Conservation (phyloP, 2,329 filamentous ascomycete species). For the Chalaropsis thielavioides region DNA sequence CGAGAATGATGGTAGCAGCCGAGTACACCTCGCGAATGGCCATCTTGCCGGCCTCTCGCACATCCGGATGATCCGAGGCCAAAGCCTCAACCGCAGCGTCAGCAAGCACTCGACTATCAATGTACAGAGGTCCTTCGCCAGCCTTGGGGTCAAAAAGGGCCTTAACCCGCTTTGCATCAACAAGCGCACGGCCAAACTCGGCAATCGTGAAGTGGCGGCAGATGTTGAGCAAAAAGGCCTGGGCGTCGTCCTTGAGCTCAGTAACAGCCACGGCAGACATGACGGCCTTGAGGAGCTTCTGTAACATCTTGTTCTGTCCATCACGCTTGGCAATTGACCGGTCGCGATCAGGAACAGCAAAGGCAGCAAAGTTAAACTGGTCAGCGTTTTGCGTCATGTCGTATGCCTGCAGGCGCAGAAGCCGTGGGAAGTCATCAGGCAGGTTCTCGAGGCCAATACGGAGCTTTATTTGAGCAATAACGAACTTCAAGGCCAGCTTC, state of each 20-base stretch:
- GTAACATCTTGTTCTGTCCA: conserved; percentile 65
- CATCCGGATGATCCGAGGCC: conserved; percentile 65
- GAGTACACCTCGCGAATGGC: conserved; percentile 68
- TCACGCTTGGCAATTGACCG: conserved; percentile 79
- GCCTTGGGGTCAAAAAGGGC: conserved; percentile 72
- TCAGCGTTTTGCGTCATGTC: conserved; percentile 63
- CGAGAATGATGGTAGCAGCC: conserved; percentile 64
- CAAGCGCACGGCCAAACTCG: conserved; percentile 74
- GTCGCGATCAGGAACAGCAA: conserved; percentile 63
- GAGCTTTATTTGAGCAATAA: conserved; percentile 80
- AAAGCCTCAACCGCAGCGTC: conserved; percentile 84
- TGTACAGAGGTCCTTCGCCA: conserved; percentile 72
- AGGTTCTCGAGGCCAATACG: conserved; percentile 76
- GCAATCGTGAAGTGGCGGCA: conserved; percentile 83
- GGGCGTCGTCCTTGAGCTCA: conserved; percentile 63
- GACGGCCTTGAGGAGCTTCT: conserved; percentile 76
- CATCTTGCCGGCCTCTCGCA: conserved; percentile 69
- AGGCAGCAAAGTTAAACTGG: conserved; percentile 53
- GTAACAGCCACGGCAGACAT: conserved; percentile 74
- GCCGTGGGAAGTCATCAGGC: conserved; percentile 73
- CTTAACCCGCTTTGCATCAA: conserved; percentile 59
- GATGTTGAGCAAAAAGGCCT: conserved; percentile 60
- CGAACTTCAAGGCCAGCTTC: conserved; percentile 74
- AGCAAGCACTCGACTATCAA: conserved; percentile 75
- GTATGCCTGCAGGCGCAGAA: conserved; percentile 77